These are phyloP conservation scores for Nigrospora oryzae DNA, from an alignment of 2,329 filamentous ascomycete genomes.

Conservation along the genomic window DNA sequence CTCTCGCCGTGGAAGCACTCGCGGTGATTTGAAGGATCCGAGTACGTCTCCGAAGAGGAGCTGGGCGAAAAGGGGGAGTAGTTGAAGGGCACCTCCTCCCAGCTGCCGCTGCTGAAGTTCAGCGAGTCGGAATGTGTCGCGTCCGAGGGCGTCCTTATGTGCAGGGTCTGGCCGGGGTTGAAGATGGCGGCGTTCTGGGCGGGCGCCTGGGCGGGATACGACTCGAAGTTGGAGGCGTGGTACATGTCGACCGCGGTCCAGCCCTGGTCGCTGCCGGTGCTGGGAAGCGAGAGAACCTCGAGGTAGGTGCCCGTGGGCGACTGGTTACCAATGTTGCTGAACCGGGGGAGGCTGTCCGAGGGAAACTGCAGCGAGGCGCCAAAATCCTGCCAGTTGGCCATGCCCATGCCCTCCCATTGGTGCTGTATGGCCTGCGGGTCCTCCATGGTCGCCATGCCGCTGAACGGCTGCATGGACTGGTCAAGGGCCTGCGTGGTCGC, in stretches of 20 bases:
- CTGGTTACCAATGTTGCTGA: constrained; percentile 43
- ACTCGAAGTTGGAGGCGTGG: constrained; percentile 54
- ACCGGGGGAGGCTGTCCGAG: constrained; percentile 31
- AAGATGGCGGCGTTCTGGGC: constrained; percentile 63
- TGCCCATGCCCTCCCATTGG: constrained; percentile 49
- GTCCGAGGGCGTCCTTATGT: constrained; percentile 79
- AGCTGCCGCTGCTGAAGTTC: constrained; percentile 63
- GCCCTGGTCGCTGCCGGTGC: constrained; percentile 75
- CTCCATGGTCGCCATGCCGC: constrained; percentile 46
- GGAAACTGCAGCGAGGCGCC: constrained; percentile 48
- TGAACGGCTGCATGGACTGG: constrained; percentile 52
- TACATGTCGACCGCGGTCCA: constrained; percentile 78
- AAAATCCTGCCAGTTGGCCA: constrained; percentile 76
- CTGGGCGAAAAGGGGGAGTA: constrained; percentile 76
- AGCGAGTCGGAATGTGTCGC: constrained; percentile 69
- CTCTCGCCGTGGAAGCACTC: constrained; percentile 53
- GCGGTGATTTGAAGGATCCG: constrained; percentile 52
- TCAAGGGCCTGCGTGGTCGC: constrained; percentile 57
- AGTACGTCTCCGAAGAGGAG: constrained; percentile 57
- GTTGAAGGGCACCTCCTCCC: constrained; percentile 69
- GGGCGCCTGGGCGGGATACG: constrained; percentile 43
- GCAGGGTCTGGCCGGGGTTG: constrained; percentile 84
- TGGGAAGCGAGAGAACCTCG: constrained; percentile 74
- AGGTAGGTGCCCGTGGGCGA: constrained; percentile 75
- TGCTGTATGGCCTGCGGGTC: constrained; percentile 46